Evolutionary conservation across 192 early-diverging fungal species (phyloP), one percentile per base, ranked within the genome.

Genomic region (Entomortierella lignicola): DNA sequence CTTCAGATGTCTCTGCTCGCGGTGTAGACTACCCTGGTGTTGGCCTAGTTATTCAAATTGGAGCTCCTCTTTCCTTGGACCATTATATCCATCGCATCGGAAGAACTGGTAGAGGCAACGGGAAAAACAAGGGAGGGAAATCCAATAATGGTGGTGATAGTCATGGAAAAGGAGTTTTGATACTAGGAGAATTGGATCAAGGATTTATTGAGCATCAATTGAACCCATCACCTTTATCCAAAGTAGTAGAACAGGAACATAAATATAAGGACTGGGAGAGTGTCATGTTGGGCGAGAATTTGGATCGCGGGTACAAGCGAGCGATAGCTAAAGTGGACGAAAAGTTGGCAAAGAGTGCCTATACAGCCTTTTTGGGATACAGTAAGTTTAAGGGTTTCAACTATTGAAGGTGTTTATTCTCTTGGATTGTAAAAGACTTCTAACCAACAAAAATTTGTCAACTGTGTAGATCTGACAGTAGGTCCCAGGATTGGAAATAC

Each of bases 1-100:
- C 98, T 0, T 93, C 95, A 2, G 98, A 98, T 71, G 94, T 99
- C 15, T 96, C 96, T 57, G 97, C 98, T 15, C 91, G 98, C 54
- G 98, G 98, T 58, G 93, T 99, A 13, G 98, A 99, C 83, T 98
- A 98, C 56, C 97, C 97, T 13, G 91, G 91, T 63, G 97, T 99
- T 2, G 90, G 89, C 0, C 84, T 97, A 47, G 95, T 99, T 12
- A 67, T 99, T 41, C 96, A 98, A 80, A 72, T 96, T 18, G 97
- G 96, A 44, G 85, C 94, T 0, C 94, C 98, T 30, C 82, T 91
- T 10, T 85, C 89, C 21, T 55, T 87, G 25, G 94, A 97, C 52
- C 92, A 95, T 66, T 99, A 99, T 68, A 93, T 99, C 50, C 98
- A 99, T 85, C 91, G 98, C 29, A 84, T 99, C 44, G 98, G 98